phyloP scores from a whole-genome alignment of 345 rosid genomes.

The Ailanthus altissimus region DNA sequence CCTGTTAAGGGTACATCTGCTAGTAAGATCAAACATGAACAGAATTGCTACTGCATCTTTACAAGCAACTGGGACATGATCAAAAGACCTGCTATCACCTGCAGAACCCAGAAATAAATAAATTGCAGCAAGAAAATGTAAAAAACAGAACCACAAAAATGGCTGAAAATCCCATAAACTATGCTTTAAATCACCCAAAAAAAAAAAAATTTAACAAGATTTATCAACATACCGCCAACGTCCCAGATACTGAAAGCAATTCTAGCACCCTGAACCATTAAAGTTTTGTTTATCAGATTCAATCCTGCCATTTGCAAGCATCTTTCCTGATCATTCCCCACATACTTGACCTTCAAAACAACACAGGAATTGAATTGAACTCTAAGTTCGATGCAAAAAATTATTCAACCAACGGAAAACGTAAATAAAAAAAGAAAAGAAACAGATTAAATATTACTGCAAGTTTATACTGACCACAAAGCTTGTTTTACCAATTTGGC shows the following conservation, averaged over 20 bases:
- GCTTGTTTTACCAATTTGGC: constrained; percentile 90
- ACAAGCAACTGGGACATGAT: constrained; percentile 92
- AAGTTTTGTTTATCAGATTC: constrained; percentile 85
- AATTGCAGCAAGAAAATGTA: neutral
- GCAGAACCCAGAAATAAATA: constrained; percentile 5
- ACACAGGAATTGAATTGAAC: neutral
- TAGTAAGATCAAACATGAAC: constrained; percentile 97
- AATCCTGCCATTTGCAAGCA: constrained; percentile 78
- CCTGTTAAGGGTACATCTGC: constrained; percentile 94
- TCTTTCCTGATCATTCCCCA: constrained; percentile 74
- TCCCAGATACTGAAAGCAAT: constrained; percentile 96
- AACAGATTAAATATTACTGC: neutral
- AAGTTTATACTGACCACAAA: constrained; percentile 57
- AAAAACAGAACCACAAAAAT: neutral
- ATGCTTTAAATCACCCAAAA: neutral
- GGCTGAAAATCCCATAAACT: neutral
- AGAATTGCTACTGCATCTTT: constrained; percentile 95
- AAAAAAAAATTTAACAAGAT: neutral
- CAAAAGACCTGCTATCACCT: constrained; percentile 70
- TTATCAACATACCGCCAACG: constrained; percentile 64
- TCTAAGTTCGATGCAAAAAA: neutral
- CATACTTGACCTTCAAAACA: constrained; percentile 65
- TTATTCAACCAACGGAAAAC: neutral
- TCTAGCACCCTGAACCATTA: constrained; percentile 73
- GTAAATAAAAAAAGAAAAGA: neutral